Evolutionary conservation across 148 eudicot species (phyloP).

Genomic region (Arbutus unedo): DNA sequence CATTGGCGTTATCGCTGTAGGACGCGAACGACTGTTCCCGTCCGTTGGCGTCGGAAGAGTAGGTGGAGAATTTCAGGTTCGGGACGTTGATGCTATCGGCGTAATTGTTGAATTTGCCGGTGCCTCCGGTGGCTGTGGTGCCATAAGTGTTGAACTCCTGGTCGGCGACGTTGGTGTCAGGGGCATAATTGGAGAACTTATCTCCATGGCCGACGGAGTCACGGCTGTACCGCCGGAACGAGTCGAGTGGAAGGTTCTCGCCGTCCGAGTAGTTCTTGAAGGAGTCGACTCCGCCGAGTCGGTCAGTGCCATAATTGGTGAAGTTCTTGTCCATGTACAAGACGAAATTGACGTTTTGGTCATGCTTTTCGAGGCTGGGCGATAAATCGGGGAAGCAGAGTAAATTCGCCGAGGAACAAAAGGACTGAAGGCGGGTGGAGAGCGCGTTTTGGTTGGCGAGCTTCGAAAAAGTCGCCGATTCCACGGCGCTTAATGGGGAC

Average conservation of each 20-base stretch:
- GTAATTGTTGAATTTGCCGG: constrained; percentile 35
- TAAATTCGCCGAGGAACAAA: constrained; percentile 40
- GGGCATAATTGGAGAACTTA: constrained; percentile 33
- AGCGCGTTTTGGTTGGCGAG: constrained; percentile 40
- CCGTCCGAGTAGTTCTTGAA: constrained; percentile 39
- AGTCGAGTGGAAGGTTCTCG: constrained; percentile 28
- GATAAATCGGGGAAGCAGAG: constrained; percentile 41
- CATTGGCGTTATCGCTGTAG: constrained; percentile 31
- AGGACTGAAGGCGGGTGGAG: constrained; percentile 29
- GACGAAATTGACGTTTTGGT: constrained; percentile 19
- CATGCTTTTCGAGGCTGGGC: constrained; percentile 24
- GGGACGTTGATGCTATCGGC: constrained; percentile 37
- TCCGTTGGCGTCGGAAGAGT: constrained; percentile 42
- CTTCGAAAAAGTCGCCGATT: constrained; percentile 33
- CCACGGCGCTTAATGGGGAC: constrained; percentile 43
- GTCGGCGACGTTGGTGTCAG: constrained; percentile 32
- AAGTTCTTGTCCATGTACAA: constrained; percentile 38
- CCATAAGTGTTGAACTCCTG: constrained; percentile 47
- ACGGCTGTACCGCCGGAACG: constrained; percentile 49
- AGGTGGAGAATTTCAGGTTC: constrained; percentile 38
- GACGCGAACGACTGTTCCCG: constrained; percentile 26
- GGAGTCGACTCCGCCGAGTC: constrained; percentile 36
- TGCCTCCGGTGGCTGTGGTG: constrained; percentile 44
- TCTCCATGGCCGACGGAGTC: constrained; percentile 45
- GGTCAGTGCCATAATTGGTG: constrained; percentile 45